Conservation (phyloP, 2,329 filamentous ascomycete species). For the Sarocladium strictum region DNA sequence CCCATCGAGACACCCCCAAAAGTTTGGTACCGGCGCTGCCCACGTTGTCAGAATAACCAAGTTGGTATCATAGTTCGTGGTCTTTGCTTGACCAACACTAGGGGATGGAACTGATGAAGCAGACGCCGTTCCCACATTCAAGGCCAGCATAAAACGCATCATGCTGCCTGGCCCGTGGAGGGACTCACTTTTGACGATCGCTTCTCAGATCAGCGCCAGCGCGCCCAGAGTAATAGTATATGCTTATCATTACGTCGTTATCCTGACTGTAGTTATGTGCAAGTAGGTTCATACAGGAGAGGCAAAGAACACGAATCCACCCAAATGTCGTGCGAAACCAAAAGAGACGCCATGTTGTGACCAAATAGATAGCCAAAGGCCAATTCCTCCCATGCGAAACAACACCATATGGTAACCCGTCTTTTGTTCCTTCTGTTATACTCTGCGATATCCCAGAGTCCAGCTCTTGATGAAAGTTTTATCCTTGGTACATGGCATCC, state of each 20-base stretch:
- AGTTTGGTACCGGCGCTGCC: too few relatives aligned
- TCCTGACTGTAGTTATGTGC: neutral
- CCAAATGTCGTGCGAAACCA: neutral
- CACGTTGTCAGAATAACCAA: too few relatives aligned
- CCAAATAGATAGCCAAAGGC: neutral
- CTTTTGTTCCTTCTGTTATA: neutral
- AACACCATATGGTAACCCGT: neutral
- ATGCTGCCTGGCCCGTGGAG: too few relatives aligned
- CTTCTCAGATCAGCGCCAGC: too few relatives aligned
- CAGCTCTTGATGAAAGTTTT: neutral
- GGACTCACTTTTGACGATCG: too few relatives aligned
- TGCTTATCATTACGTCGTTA: neutral
- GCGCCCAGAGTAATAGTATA: too few relatives aligned
- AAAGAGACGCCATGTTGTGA: neutral
- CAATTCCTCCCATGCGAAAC: neutral
- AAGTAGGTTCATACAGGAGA: neutral
- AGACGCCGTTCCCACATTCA: too few relatives aligned
- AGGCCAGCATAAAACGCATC: too few relatives aligned
- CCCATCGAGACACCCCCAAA: too few relatives aligned
- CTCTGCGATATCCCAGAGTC: conserved; percentile 3
- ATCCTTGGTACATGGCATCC: neutral
- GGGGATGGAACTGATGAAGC: too few relatives aligned
- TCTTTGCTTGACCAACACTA: too few relatives aligned
- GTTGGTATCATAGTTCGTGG: too few relatives aligned
- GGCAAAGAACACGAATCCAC: neutral